These are phyloP conservation scores for Gamsiella multidivaricata DNA, from an alignment of 192 early-diverging fungal genomes.

Conservation along the genomic window DNA sequence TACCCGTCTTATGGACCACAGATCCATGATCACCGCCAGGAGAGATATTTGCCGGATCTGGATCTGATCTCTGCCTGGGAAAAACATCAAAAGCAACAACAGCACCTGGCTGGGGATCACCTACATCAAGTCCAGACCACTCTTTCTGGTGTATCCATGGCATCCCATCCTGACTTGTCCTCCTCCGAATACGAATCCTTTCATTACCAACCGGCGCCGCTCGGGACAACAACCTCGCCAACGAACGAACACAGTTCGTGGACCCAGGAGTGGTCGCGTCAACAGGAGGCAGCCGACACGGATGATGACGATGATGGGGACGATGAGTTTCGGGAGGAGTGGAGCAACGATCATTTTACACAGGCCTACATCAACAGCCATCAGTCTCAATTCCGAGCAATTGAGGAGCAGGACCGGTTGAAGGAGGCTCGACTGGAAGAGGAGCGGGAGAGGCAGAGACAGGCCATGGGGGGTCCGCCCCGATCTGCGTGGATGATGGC, in stretches of 20 bases:
- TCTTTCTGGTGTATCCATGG: background rate
- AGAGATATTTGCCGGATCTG: conserved; percentile 25
- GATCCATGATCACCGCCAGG: background rate
- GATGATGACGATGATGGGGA: conserved; percentile 25
- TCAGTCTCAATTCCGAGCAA: conserved; percentile 31
- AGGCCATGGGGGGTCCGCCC: conserved; percentile 15
- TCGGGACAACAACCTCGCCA: background rate
- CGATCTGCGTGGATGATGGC: conserved; percentile 29
- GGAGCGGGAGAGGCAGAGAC: conserved; percentile 27
- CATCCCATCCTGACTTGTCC: background rate
- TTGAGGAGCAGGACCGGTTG: conserved; percentile 37
- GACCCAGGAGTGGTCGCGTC: conserved; percentile 27
- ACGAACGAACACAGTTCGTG: background rate
- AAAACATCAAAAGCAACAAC: conserved; percentile 11
- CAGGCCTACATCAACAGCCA: conserved; percentile 47
- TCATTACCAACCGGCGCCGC: background rate
- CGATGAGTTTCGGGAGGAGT: conserved; percentile 49
- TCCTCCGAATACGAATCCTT: conserved; percentile 27
- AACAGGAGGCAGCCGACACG: background rate
- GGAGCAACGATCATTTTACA: conserved; percentile 50
- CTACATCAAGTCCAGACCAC: conserved; percentile 4
- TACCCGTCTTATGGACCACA: background rate
- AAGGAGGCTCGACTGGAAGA: conserved; percentile 37
- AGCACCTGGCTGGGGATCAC: background rate
- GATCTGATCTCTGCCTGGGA: conserved; percentile 43